These are phyloP conservation scores for Beauveria caledonica DNA, from an alignment of 2,329 filamentous ascomycete species.

Conservation along the genomic window DNA sequence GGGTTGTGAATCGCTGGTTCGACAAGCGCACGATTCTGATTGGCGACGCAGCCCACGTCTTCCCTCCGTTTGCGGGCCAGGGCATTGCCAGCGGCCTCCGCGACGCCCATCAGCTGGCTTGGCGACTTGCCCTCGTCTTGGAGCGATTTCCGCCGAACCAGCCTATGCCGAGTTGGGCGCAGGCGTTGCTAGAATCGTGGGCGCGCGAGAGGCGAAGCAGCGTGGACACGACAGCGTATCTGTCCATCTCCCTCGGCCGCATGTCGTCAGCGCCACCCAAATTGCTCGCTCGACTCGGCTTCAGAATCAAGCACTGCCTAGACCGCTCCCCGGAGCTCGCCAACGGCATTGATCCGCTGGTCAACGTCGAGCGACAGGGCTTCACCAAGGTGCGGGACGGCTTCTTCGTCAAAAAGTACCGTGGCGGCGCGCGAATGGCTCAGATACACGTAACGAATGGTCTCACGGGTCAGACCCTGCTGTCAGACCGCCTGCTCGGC, in stretches of 20 bases:
- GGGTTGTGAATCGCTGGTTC: conserved; percentile 39
- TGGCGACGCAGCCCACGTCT: conserved; percentile 44
- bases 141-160: not conserved
- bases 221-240: conserved; percentile 13
- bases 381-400: conserved; percentile 10
- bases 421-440: conserved; percentile 10
- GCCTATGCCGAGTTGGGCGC: not conserved
- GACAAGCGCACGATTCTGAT: conserved; percentile 32
- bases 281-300: not conserved
- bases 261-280: not conserved
- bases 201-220: conserved; percentile 16
- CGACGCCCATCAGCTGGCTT: conserved; percentile 26
- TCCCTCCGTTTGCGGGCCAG: conserved; percentile 37
- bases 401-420: conserved; percentile 1
- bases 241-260: not conserved
- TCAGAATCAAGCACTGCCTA: conserved; percentile 5
- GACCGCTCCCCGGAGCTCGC: not conserved
- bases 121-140: conserved; percentile 21
- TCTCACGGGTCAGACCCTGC: not conserved
- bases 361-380: conserved; percentile 7
- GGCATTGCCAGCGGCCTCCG: conserved; percentile 28
- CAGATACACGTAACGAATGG: conserved; percentile 7
- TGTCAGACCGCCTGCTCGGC: conserved; percentile 8
- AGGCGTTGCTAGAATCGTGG: conserved; percentile 12
- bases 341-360: conserved; percentile 3